A percentile compares a stretch with the other conserved stretches of the same genome.
Conservation (phyloP, 441 rosid genomes). For the Breynia disticha region DNA sequence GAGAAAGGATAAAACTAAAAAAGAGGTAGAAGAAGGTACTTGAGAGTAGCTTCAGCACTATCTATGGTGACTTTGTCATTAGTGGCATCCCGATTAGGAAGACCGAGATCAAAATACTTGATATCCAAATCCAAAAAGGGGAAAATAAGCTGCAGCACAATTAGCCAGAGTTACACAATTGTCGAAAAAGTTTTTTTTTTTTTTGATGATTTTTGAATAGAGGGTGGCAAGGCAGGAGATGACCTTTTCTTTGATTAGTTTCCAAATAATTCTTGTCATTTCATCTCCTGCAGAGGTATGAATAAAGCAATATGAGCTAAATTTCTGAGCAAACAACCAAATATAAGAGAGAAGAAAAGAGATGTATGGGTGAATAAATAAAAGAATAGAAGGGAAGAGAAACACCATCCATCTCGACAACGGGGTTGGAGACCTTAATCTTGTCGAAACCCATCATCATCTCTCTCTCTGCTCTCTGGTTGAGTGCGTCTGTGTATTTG, state of each 20-base stretch:
- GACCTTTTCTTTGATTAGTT: constrained; percentile 72
- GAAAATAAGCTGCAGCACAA: constrained; percentile 50
- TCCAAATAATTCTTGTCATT: constrained; percentile 82
- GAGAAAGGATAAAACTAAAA: constrained; percentile 1
- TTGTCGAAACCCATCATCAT: constrained; percentile 33
- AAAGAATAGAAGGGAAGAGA: not conserved
- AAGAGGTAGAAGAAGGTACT: constrained; percentile 18
- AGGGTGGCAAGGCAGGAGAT: not conserved
- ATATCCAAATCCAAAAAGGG: constrained; percentile 96
- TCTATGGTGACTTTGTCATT: constrained; percentile 76
- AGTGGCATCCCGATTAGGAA: constrained; percentile 83
- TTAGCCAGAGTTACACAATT: not conserved
- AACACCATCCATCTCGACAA: constrained; percentile 58
- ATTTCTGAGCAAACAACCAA: not conserved
- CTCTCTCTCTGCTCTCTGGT: no score
- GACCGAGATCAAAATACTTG: constrained; percentile 93
- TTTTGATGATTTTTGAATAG: not conserved
- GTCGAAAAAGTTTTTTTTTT: not conserved
- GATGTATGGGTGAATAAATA: not conserved
- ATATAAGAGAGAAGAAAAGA: not conserved
- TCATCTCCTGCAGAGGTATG: constrained; percentile 54
- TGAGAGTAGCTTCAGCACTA: constrained; percentile 92
- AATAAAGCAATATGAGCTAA: not conserved
- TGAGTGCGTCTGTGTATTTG: no score
- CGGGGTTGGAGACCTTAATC: constrained; percentile 48